Percentiles rank a stretch among this genome's conserved stretches.
Conservation (phyloP, 257 asterid species). For the Agastache rugosa region DNA sequence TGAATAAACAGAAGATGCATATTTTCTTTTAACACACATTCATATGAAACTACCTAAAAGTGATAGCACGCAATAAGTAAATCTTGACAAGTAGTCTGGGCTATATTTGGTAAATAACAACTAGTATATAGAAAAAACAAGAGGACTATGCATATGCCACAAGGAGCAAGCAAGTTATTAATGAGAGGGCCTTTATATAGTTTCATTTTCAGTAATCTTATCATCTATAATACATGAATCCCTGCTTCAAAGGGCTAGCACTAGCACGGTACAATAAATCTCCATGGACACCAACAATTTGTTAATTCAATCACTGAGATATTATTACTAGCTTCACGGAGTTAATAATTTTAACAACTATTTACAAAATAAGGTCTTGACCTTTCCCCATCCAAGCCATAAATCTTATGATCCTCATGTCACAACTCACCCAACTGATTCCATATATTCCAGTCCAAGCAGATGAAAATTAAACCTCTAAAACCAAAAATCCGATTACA, state of each 20-base stretch:
- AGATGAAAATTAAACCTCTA: conserved; percentile 13
- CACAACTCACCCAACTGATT: conserved; percentile 13
- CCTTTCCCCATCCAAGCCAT: conserved; percentile 21
- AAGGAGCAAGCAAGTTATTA: conserved; percentile 6
- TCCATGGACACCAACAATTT: not conserved
- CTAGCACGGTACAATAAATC: not conserved
- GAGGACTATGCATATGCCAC: conserved; percentile 1
- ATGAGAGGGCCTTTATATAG: not conserved
- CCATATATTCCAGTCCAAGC: conserved; percentile 22
- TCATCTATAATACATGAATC: not conserved
- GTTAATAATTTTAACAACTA: conserved; percentile 20
- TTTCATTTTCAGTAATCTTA: conserved; percentile 15
- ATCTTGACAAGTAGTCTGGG: conserved; percentile 7
- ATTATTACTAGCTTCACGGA: conserved; percentile 16
- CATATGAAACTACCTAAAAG: conserved; percentile 24
- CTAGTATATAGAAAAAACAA: conserved; percentile 9
- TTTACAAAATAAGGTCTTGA: not conserved
- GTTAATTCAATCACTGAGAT: not conserved
- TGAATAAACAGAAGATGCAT: not conserved
- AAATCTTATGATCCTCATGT: conserved; percentile 1
- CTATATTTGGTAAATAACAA: conserved; percentile 11
- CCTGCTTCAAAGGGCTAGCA: not conserved
- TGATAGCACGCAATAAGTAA: not conserved
- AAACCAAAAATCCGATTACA: conserved; percentile 8
- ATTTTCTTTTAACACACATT: conserved; percentile 6